These are phyloP conservation scores for Ceratocystis cubensis DNA, from an alignment of 2,329 filamentous ascomycete genomes.

Conservation along the genomic window DNA sequence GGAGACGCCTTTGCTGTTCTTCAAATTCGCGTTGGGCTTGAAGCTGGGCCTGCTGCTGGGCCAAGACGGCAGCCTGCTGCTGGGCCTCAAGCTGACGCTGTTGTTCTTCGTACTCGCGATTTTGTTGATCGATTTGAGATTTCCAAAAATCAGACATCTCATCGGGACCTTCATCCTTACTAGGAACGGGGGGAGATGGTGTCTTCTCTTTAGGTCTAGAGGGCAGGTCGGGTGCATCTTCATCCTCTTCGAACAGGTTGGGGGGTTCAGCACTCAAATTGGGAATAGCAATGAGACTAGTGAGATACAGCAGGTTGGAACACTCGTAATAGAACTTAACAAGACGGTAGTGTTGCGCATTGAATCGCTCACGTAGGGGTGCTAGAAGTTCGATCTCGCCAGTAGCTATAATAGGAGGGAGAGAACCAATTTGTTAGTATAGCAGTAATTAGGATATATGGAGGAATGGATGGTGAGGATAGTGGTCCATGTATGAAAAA, in stretches of 20 bases:
- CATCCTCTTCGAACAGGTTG: slow-evolving; percentile 80
- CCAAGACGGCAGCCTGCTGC: slow-evolving; percentile 65
- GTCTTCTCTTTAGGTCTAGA: slow-evolving; percentile 59
- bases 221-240: slow-evolving; percentile 70
- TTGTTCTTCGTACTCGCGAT: slow-evolving; percentile 89
- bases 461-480: not conserved
- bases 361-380: slow-evolving; percentile 76
- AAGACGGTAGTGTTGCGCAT: slow-evolving; percentile 90
- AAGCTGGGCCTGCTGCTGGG: slow-evolving; percentile 69
- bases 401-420: slow-evolving; percentile 45
- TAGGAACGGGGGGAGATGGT: slow-evolving; percentile 55
- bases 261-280: slow-evolving; percentile 92
- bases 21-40: slow-evolving; percentile 93
- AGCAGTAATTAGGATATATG: not conserved
- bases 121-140: slow-evolving; percentile 77
- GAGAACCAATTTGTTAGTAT: slow-evolving; percentile 23
- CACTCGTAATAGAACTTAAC: slow-evolving; percentile 99
- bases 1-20: slow-evolving; percentile 76
- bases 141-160: slow-evolving; percentile 99
- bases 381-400: slow-evolving; percentile 88
- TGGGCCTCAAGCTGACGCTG: slow-evolving; percentile 79
- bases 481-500: too few species aligned
- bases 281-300: slow-evolving; percentile 88
- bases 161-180: slow-evolving; percentile 65
- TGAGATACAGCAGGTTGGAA: slow-evolving; percentile 91